These are phyloP conservation scores for Butyriboletus loyo DNA, from an alignment of 768 basidiomycete species.

Conservation along the genomic window DNA sequence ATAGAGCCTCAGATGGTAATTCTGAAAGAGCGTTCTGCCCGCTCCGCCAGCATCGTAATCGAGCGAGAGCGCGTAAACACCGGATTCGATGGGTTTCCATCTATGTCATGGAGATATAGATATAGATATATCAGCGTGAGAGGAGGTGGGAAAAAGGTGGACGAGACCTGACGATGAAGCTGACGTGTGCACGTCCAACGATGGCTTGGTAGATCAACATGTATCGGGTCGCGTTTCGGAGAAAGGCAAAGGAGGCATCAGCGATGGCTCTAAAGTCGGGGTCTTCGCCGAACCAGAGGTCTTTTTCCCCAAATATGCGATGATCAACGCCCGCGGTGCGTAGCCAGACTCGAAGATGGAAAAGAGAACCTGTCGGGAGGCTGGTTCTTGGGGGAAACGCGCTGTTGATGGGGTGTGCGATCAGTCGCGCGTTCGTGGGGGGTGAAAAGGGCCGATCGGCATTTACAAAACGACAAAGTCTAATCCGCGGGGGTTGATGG, in stretches of 20 bases:
- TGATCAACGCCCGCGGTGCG: conserved; percentile 57
- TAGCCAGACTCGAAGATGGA: conserved; percentile 63
- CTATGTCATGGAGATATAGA: conserved; percentile 36
- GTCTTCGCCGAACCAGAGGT: conserved; percentile 65
- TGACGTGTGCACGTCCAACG: conserved; percentile 55
- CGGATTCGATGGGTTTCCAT: conserved; percentile 46
- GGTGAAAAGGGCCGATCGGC: background rate
- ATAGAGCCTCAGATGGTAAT: conserved; percentile 50
- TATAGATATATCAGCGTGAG: background rate
- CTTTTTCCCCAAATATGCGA: conserved; percentile 60
- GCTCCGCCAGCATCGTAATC: conserved; percentile 67
- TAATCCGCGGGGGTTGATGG: conserved; percentile 51
- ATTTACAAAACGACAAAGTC: conserved; percentile 64
- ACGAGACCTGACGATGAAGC: conserved; percentile 50
- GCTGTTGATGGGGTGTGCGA: conserved; percentile 29
- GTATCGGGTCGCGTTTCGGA: conserved; percentile 41
- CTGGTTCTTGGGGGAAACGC: conserved; percentile 58
- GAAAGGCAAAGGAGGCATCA: conserved; percentile 53
- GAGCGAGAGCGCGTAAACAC: conserved; percentile 52
- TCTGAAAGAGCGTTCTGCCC: conserved; percentile 51
- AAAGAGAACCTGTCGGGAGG: conserved; percentile 52
- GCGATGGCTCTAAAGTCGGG: conserved; percentile 58
- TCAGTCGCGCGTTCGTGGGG: background rate
- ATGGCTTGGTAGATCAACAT: conserved; percentile 52
- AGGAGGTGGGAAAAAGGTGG: background rate